Evolutionary conservation across 2,329 filamentous ascomycete genomes (phyloP).

Genomic region (Exophiala phaeomuriformis): DNA sequence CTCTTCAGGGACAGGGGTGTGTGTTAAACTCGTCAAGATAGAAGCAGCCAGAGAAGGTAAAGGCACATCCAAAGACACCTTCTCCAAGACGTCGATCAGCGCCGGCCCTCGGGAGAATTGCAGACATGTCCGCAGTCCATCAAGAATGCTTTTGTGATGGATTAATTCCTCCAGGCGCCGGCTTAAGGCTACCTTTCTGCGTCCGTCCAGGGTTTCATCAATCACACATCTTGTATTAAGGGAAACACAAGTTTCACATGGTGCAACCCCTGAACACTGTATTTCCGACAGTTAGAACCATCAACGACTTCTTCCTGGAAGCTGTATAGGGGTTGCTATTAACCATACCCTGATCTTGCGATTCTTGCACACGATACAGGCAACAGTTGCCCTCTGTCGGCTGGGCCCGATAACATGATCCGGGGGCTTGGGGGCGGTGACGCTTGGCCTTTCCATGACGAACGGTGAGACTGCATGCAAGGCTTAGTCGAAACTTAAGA

Average conservation of each 20-base stretch:
- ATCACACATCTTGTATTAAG: constrained; percentile 2
- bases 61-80: background rate
- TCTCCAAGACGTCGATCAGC: background rate
- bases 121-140: constrained; percentile 7
- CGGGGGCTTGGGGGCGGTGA: no score
- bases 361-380: constrained; percentile 6
- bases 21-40: background rate
- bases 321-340: no score
- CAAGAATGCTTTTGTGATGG: constrained; percentile 8
- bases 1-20: background rate
- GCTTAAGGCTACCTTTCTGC: constrained; percentile 2
- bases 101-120: background rate
- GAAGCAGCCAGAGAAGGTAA: background rate
- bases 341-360: constrained; percentile 3
- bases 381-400: background rate
- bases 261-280: constrained; percentile 10
- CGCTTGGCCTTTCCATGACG: no score
- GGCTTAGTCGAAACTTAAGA: no score
- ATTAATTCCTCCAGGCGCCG: constrained; percentile 6
- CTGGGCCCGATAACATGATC: no score
- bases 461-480: no score
- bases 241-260: constrained; percentile 4
- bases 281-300: background rate
- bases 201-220: constrained; percentile 7
- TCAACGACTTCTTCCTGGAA: background rate